phyloP scores from a whole-genome alignment of 345 rosid species.

The Gossypioides kirkii region DNA sequence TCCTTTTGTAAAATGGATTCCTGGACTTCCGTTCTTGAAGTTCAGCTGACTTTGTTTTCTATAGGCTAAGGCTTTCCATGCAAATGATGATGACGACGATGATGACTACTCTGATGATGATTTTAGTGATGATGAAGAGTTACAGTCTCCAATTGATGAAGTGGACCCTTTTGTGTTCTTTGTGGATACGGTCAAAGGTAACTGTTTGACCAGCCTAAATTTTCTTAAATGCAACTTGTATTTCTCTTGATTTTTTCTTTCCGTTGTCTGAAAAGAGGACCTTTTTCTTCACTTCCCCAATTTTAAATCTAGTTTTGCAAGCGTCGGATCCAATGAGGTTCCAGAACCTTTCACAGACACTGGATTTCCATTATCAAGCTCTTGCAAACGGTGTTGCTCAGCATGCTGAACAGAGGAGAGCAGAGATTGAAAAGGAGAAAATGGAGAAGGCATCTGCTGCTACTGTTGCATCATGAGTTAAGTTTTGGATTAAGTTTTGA shows the following conservation, averaged over 20 bases:
- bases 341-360: constrained; percentile 72
- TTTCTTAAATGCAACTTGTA: not conserved
- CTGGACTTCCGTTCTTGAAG: not conserved
- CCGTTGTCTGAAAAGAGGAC: not conserved
- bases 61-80: constrained; percentile 72
- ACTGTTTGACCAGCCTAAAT: not conserved
- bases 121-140: constrained; percentile 84
- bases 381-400: constrained; percentile 83
- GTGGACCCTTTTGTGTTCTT: constrained; percentile 94
- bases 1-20: not conserved
- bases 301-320: constrained; percentile 56
- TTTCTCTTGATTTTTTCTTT: not conserved
- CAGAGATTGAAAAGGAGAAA: constrained; percentile 84
- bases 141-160: constrained; percentile 95
- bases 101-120: constrained; percentile 91
- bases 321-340: constrained; percentile 68
- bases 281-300: not conserved
- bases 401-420: constrained; percentile 92
- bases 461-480: constrained; percentile 30
- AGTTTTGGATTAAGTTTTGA: not conserved
- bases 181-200: constrained; percentile 85
- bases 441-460: constrained; percentile 60
- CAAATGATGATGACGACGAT: constrained; percentile 59
- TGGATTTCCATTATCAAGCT: constrained; percentile 84
- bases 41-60: not conserved